These are phyloP conservation scores for Emericellopsis atlantica DNA, from an alignment of 2,329 filamentous ascomycete genomes.

Conservation along the genomic window DNA sequence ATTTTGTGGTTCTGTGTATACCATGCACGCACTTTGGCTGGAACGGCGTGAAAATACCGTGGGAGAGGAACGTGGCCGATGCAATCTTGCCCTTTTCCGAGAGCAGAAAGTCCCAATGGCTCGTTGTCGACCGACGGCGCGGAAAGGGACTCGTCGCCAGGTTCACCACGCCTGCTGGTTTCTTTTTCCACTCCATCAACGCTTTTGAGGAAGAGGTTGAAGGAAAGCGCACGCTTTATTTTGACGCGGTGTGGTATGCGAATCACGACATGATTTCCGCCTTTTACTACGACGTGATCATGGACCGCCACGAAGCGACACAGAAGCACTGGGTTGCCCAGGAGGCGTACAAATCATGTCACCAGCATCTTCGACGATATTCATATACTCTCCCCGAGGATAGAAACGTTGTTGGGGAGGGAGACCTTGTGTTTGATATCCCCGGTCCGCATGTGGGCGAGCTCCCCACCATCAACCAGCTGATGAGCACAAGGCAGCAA, in stretches of 20 bases:
- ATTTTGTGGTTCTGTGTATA: conserved; percentile 61
- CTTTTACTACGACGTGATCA: conserved; percentile 59
- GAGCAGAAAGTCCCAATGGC: conserved; percentile 50
- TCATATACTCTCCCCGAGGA: conserved; percentile 22
- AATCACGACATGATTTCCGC: conserved; percentile 51
- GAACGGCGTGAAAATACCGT: conserved; percentile 47
- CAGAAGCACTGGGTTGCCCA: conserved; percentile 28
- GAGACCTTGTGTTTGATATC: conserved; percentile 29
- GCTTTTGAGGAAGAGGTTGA: conserved; percentile 50
- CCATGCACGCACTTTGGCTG: conserved; percentile 50
- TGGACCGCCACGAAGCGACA: conserved; percentile 35
- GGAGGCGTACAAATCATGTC: conserved; percentile 18
- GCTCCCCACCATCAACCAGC: conserved; percentile 53
- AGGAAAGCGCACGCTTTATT: conserved; percentile 35
- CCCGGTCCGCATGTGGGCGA: conserved; percentile 44
- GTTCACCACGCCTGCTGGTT: conserved; percentile 56
- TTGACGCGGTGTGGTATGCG: conserved; percentile 53
- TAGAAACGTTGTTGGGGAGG: conserved; percentile 3
- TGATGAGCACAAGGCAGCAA: conserved; percentile 34
- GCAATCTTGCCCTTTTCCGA: conserved; percentile 52
- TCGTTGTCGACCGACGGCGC: conserved; percentile 55
- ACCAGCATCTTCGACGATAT: conserved; percentile 28
- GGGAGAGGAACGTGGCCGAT: conserved; percentile 55
- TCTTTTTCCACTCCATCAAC: conserved; percentile 73
- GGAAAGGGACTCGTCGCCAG: conserved; percentile 53